Evolutionary conservation across 1,139 yeast species (phyloP), one percentile per base, ranked within the genome.

Genomic region (Nematodospora anomalae): DNA sequence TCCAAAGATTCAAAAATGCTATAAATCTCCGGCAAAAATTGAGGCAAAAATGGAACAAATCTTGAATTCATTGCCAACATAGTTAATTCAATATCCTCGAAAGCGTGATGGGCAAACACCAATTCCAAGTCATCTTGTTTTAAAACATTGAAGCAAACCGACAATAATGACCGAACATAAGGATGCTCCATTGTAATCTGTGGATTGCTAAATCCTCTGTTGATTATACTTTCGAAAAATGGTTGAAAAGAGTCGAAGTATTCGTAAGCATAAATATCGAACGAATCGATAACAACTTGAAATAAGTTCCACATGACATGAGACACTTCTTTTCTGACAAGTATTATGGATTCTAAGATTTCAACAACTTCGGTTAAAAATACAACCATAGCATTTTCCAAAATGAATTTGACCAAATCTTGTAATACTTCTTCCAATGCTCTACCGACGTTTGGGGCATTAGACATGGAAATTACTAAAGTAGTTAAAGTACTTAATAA

Each of bases 241-340:
- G 77, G 68, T 34, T 64, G 64, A 55, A 73, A 76, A 20, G 62
- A 62, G 42, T 73, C 78, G 44, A 68, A 73, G 50, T 70, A 77
- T 42, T 76, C 80, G 37, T 53, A 62, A 2, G 80, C 82, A 52
- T 73, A 76, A 21, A 74, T 71, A 42, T 75, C 78, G 47, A 76
- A 76, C 1, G 78, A 62, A 8, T 64, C 68, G 35, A 75, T 55
- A 37, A 72, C 67, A 15, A 59, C 47, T 30, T 65, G 60, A 52
- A 62, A 75, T 24, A 77, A 54, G 13, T 54, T 58, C 80, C 80
- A 75, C 51, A 72, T 58, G 28, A 60, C 58, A n/a, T 76, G 72
- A 4, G 74, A 61, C 38, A 74, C 69, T 21, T 45, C 43, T 40
- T 68, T 62, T 15, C 74, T 57, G 24, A 69, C 64, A 50, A 58